Base-by-base conservation (phyloP, 1,284 basidiomycete genomes). In the Porphyrellus sp. region DNA sequence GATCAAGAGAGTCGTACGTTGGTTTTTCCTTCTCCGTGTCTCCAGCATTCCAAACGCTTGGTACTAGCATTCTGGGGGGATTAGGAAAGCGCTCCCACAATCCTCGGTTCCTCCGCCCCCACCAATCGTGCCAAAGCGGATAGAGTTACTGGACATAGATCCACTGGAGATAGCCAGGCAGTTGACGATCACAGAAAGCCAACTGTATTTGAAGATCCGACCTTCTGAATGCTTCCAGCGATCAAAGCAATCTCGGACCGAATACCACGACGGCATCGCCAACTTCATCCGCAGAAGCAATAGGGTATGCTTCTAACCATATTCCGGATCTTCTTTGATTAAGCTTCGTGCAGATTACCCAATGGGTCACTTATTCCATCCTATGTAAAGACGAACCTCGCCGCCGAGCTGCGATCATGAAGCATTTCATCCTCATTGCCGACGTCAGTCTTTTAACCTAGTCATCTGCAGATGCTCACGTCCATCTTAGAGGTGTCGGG, bases 151-250 rank as follows among this genome's bases (percentile, higher is more conserved):
- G 12, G 85, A 88, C 47, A 79, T 89, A 40, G 87, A 92, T 61
- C 78, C 89, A 1, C 63, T 88, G n/a, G 90, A 93, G 65, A 66
- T 91, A 12, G 89, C 89, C 0, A 77, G 90, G 25, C 90, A 93
- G 68, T 70, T 93, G 52, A 91, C 90, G 0, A 77, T 91, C 54
- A 79, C 86, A 68, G 90, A 93, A 66, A 81, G 80, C 52, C 76
- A 78, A 15, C 70, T 91, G 46, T 92, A 89, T 70, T 74, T 77
- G 61, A 80, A 79, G 60, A 87, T 93, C 59, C 76, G 78, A 47
- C 80, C 86, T 1, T 82, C 82, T 52, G 89, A 93, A 64, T 86
- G 90, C 63, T 70, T 93, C 16, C 77, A 77, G 55, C 79, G 82
- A 9, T 80, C 80, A 13, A 73, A 76, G 50, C 78, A 81, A 57